Conservation (phyloP, 139 green algal genomes). For the Mesostigma viride region DNA sequence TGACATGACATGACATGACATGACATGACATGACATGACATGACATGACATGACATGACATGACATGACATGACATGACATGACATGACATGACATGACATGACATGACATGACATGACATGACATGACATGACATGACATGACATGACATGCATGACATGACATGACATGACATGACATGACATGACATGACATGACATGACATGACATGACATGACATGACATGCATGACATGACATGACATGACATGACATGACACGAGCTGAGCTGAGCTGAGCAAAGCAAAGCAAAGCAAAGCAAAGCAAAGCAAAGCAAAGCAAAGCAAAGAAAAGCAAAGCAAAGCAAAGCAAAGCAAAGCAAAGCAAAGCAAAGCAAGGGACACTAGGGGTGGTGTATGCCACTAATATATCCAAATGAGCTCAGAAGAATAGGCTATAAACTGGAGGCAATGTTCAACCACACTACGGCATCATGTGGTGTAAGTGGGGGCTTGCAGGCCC, state of each 20-base stretch:
- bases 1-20: conserved; percentile 1
- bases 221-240: conserved; percentile 1
- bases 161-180: conserved; percentile 1
- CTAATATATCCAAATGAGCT: too few species aligned
- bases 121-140: conserved; percentile 13
- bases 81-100: conserved; percentile 11
- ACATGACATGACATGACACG: conserved; percentile 5
- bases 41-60: conserved; percentile 9
- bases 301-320: too few species aligned
- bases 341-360: too few species aligned
- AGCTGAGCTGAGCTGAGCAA: conserved; percentile 1
- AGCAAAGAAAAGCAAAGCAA: too few species aligned
- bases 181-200: conserved; percentile 11
- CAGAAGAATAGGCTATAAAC: too few species aligned
- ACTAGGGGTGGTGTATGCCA: too few species aligned
- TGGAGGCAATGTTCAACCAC: too few species aligned
- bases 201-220: conserved; percentile 12
- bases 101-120: conserved; percentile 9
- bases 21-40: conserved; percentile 3
- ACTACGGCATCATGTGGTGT: too few species aligned
- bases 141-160: conserved; percentile 8
- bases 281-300: too few species aligned
- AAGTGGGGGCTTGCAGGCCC: too few species aligned
- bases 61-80: conserved; percentile 13
- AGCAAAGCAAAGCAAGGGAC: too few species aligned